Base-by-base conservation (phyloP, 129 eudicot species). In the Chrysanthemum makinoi region DNA sequence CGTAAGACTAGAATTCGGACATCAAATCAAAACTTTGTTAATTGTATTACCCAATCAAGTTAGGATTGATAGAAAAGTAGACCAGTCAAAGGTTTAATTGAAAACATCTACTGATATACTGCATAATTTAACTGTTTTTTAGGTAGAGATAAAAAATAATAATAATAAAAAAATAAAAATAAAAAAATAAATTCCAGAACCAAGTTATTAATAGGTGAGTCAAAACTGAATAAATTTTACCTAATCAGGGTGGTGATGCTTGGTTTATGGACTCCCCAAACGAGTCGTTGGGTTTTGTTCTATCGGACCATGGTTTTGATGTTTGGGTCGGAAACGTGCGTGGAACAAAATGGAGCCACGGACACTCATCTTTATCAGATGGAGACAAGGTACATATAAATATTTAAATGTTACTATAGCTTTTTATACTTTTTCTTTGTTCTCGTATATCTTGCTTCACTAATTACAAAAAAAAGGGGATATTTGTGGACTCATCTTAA, bases 321-420 rank as follows among this genome's bases (percentile, higher is more conserved):
- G 99, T 95, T 22, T 95, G 99, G 99, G 89, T 88, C 61, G 99
- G 85, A 69, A 95, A 87, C 64, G 95, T 90, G 51, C 91, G 99
- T 54, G 97, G 99, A 67, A 95, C 99, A 64, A 86, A 79, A 44
- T 95, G 99, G 99, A 87, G 97, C 69, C 94, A 90, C 74, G 99
- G 99, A 2, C 99, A 95, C 78, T 69, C 74, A 61, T 87, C 99
- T 76, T 79, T 95, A 33, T 87, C 96, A 30, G 94, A 71, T 72
- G 75, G 72, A 75, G 92, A 86, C 59, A 90, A 95, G 96, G 99
- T 95, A 77, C 35, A 16, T 2, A 33, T 20, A 48, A 50, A 46
- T 44, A 13, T n/a, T 68, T 16, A 30, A 30, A 15, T 44, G 60
- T 56, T 51, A 56, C 17, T 28, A 22, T 47, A 47, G 35, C 24